Conservation (phyloP, 2,329 filamentous ascomycete species). For the Thielaviopsis euricoi region DNA sequence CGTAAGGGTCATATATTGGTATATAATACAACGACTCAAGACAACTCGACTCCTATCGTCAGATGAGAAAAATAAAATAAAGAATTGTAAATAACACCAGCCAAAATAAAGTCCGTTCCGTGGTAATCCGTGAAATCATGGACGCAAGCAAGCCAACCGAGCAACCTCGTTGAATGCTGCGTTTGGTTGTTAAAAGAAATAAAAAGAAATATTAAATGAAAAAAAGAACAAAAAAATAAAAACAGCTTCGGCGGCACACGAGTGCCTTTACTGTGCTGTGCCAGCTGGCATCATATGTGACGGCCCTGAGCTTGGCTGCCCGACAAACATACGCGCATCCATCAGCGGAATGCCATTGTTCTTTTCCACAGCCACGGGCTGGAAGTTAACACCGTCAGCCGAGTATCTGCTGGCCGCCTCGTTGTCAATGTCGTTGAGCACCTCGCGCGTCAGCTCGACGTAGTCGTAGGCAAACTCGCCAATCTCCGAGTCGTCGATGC, state of each 20-base stretch:
- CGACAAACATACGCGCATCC: slow-evolving; percentile 26
- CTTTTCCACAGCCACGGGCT: slow-evolving; percentile 26
- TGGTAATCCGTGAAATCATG: slow-evolving; percentile 1
- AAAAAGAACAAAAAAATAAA: neutral
- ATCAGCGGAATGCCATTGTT: slow-evolving; percentile 30
- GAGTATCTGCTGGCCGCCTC: slow-evolving; percentile 29
- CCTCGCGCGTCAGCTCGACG: slow-evolving; percentile 57
- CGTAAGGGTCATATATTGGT: no score
- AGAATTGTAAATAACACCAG: neutral
- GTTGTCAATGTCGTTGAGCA: slow-evolving; percentile 30
- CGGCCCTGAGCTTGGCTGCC: slow-evolving; percentile 12
- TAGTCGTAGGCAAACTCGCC: slow-evolving; percentile 95
- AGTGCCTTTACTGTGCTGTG: neutral
- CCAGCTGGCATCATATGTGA: neutral
- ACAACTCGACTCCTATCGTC: no score
- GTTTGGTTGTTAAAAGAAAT: neutral
- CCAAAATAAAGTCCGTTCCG: slow-evolving; percentile 2
- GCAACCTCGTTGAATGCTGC: neutral
- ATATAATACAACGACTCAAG: no score
- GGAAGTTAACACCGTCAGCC: slow-evolving; percentile 23
- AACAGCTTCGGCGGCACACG: neutral
- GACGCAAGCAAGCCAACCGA: neutral
- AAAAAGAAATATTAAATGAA: neutral
- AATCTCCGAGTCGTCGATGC: slow-evolving; percentile 79
- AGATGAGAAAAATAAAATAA: no score